Base-by-base conservation (phyloP, 2,329 filamentous ascomycete genomes). In the Fusarium brevicatenulatum region DNA sequence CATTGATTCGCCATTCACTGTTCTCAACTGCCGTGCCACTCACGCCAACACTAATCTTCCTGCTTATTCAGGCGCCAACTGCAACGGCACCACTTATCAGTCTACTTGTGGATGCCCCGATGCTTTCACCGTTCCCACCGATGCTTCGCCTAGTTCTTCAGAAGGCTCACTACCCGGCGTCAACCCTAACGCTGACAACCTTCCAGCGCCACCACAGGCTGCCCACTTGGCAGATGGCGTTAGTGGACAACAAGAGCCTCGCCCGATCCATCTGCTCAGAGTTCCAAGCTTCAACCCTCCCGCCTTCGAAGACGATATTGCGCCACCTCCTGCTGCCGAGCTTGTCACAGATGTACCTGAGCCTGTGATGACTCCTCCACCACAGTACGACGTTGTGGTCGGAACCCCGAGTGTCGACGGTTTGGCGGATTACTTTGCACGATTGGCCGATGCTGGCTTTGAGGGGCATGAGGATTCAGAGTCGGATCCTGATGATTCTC, bases 1-100 rank as follows among this genome's bases (percentile, higher is more conserved):
- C 74, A 98, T 98, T 76, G 95, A 98, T 82, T 97, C 95, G 4
- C 95, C 95, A 2, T 95, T 98, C 80, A 95, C 95, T 70, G 94
- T 97, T 50, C 91, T 97, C 53, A 95, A 95, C 70, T 98, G 95
- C 84, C 93, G 93, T 70, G 95, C 95, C n/a, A 97, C 94, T 2
- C 93, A 96, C 80, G 92, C 93, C 55, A 97, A 97, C 81, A 97
- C 93, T 32, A 91, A 91, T 18, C 87, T 97, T 16, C 95, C 95
- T 1, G 92, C 93, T 21, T 98, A 98, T 80, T 83, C 85, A 11
- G 85, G 86, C 28, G 79, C 82, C 8, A 91, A 90, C 13, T 88
- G 84, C 63, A 74, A 85, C 84, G 61, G 87, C 79, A 37, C 84
- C 80, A 73, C 78, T 7, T 81, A 76, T 50, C 85, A 88, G 46